Conservation (phyloP, 768 basidiomycete genomes). For the Russula lepida region DNA sequence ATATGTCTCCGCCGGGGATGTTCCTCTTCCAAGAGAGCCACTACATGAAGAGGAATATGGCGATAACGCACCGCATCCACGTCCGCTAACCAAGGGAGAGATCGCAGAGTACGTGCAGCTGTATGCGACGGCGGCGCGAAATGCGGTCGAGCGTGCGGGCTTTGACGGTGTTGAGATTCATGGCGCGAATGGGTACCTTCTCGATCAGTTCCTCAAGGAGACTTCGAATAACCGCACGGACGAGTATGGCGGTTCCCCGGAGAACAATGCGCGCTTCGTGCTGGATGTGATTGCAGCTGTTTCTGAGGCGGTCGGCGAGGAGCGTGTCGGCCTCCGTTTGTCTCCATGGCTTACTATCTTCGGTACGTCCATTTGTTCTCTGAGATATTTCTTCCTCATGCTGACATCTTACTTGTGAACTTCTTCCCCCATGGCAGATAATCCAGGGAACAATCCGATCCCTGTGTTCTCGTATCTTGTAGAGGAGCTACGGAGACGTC, state of each 20-base stretch:
- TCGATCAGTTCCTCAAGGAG: conserved; percentile 36
- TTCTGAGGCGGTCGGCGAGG: conserved; percentile 33
- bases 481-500: conserved; percentile 29
- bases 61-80: neutral
- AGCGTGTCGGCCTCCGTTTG: conserved; percentile 34
- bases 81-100: conserved; percentile 29
- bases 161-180: conserved; percentile 30
- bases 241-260: conserved; percentile 41
- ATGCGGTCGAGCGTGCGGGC: neutral
- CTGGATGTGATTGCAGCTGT: conserved; percentile 37
- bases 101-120: conserved; percentile 26
- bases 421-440: conserved; percentile 25
- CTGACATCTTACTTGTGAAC: too few species aligned
- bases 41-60: neutral
- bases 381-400: neutral
- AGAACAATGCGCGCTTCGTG: conserved; percentile 39
- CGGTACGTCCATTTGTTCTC: neutral
- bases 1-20: conserved; percentile 25
- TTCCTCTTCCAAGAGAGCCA: neutral
- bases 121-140: neutral
- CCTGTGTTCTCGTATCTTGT: conserved; percentile 48
- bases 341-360: conserved; percentile 27
- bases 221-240: conserved; percentile 36
- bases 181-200: conserved; percentile 28
- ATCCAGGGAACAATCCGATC: conserved; percentile 47